These are phyloP conservation scores for Pelargonium fulgidum DNA, from an alignment of 441 rosid genomes.

Conservation along the genomic window DNA sequence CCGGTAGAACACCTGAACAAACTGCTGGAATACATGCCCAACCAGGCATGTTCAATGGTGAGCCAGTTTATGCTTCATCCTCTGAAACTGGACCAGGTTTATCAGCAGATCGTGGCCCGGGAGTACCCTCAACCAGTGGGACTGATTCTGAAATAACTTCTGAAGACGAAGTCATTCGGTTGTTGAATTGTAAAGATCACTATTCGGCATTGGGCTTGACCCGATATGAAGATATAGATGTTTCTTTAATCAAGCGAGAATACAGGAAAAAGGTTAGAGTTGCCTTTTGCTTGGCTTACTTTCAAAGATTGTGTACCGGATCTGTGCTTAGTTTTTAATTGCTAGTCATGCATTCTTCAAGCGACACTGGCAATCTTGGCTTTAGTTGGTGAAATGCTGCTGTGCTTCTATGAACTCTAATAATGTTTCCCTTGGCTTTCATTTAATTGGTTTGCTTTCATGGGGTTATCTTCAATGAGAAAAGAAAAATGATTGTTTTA, in stretches of 20 bases:
- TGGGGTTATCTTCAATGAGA: neutral
- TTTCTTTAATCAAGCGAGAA: slow-evolving; percentile 67
- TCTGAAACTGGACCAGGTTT: slow-evolving; percentile 54
- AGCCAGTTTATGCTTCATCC: slow-evolving; percentile 47
- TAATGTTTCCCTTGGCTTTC: slow-evolving; percentile 8
- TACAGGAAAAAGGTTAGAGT: slow-evolving; percentile 76
- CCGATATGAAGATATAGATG: slow-evolving; percentile 62
- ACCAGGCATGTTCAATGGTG: slow-evolving; percentile 36
- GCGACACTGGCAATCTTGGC: neutral
- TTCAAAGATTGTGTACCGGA: neutral
- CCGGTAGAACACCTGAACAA: slow-evolving; percentile 39
- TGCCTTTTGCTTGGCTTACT: slow-evolving; percentile 17
- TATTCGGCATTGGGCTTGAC: slow-evolving; percentile 69
- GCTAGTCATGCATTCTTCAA: neutral
- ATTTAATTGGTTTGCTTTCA: slow-evolving; percentile 8
- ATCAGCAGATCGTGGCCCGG: slow-evolving; percentile 63
- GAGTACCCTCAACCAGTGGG: slow-evolving; percentile 81
- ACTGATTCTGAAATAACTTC: slow-evolving; percentile 71
- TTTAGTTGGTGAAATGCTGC: neutral
- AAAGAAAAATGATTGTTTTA: slow-evolving; percentile 12
- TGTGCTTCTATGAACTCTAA: neutral
- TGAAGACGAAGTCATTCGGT: slow-evolving; percentile 84
- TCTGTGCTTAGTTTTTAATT: slow-evolving; percentile 11
- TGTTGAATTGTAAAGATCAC: slow-evolving; percentile 75
- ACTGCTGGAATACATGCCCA: slow-evolving; percentile 43